These are phyloP conservation scores for Colletotrichum liriopes DNA, from an alignment of 2,329 filamentous ascomycete species.

Conservation along the genomic window DNA sequence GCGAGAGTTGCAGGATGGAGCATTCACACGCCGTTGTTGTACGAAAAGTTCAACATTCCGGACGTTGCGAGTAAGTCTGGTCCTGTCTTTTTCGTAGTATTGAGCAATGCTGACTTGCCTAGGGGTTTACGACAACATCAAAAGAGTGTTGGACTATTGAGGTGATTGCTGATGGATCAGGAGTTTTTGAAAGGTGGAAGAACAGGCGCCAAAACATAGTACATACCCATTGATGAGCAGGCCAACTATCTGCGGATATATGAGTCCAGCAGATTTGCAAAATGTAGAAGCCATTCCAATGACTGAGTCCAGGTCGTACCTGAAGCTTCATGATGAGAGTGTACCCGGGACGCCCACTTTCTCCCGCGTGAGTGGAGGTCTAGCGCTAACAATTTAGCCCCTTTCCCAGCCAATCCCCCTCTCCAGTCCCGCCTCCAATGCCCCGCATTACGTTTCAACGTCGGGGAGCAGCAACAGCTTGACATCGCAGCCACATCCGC, in stretches of 20 bases:
- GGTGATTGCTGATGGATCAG: not conserved
- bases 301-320: not conserved
- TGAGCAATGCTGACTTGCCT: constrained; percentile 48
- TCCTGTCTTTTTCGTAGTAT: too few relatives aligned
- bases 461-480: constrained; percentile 21
- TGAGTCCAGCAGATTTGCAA: not conserved
- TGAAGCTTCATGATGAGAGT: constrained; percentile 9
- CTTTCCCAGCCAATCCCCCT: constrained; percentile 36
- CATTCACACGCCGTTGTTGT: constrained; percentile 84
- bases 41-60: constrained; percentile 85
- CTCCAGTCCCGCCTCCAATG: constrained; percentile 34
- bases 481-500: constrained; percentile 6
- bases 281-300: not conserved
- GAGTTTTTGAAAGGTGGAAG: not conserved
- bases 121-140: constrained; percentile 82
- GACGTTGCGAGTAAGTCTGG: constrained; percentile 85
- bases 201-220: constrained; percentile 2
- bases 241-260: not conserved
- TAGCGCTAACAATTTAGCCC: constrained; percentile 38
- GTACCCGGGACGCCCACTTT: constrained; percentile 2
- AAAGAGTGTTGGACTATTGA: constrained; percentile 77
- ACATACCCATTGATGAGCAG: constrained; percentile 32
- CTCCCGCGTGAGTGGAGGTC: constrained; percentile 14
- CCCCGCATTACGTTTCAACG: constrained; percentile 43
- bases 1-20: constrained; percentile 91